Percentiles rank a stretch among this genome's conserved stretches.
Evolutionary conservation across 2,329 filamentous ascomycete genomes (phyloP).

Genomic region (Paecilomyces sp.): DNA sequence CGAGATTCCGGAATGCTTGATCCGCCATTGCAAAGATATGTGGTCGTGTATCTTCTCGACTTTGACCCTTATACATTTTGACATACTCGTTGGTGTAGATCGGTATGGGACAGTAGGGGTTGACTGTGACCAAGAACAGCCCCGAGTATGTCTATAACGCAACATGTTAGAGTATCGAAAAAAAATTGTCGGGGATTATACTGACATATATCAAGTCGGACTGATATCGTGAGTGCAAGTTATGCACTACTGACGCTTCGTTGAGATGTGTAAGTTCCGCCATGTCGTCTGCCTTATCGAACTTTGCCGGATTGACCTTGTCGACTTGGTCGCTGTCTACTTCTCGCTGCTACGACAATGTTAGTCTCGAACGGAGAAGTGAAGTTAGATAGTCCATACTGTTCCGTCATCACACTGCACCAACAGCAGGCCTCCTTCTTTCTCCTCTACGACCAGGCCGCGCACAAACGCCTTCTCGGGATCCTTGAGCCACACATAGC

Average conservation of each 20-base stretch:
- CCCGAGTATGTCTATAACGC: slow-evolving; percentile 76
- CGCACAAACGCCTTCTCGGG: slow-evolving; percentile 80
- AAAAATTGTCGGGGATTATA: slow-evolving; percentile 5
- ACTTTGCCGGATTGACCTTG: slow-evolving; percentile 98
- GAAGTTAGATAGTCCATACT: slow-evolving; percentile 39
- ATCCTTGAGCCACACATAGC: slow-evolving; percentile 96
- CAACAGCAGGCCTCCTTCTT: slow-evolving; percentile 60
- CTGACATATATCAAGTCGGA: slow-evolving; percentile 80
- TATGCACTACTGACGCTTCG: slow-evolving; percentile 95
- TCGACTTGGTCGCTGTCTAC: slow-evolving; percentile 82
- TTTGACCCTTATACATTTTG: slow-evolving; percentile 94
- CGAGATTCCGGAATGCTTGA: slow-evolving; percentile 88
- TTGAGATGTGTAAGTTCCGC: slow-evolving; percentile 96
- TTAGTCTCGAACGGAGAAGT: slow-evolving; percentile 13
- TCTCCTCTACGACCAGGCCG: slow-evolving; percentile 83
- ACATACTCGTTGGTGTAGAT: slow-evolving; percentile 97
- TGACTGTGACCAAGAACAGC: slow-evolving; percentile 92
- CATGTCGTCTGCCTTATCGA: slow-evolving; percentile 99
- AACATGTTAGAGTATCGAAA: neutral
- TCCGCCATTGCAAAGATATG: slow-evolving; percentile 98
- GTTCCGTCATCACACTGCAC: slow-evolving; percentile 93
- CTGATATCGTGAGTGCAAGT: slow-evolving; percentile 90
- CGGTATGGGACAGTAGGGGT: slow-evolving; percentile 88
- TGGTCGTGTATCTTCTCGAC: slow-evolving; percentile 86
- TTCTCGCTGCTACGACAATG: slow-evolving; percentile 64